These are phyloP conservation scores for Auriscalpium orientale DNA, from an alignment of 768 basidiomycete species.

Conservation along the genomic window DNA sequence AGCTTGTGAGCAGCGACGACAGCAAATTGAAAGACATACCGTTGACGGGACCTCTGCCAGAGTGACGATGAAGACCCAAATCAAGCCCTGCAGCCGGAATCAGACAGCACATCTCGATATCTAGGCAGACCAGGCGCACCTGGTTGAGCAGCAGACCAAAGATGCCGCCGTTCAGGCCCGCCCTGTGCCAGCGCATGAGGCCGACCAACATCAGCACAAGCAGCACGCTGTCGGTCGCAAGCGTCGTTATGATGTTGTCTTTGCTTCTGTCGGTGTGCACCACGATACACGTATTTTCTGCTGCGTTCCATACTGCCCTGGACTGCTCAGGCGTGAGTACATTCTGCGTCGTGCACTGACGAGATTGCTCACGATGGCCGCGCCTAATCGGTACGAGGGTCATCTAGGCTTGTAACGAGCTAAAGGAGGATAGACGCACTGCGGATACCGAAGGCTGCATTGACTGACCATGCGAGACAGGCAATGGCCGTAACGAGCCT, in stretches of 20 bases:
- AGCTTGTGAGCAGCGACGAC: background rate
- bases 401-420: no score
- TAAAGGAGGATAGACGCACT: background rate
- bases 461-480: no score
- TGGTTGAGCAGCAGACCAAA: conserved; percentile 6
- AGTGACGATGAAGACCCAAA: conserved; percentile 2
- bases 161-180: conserved; percentile 2
- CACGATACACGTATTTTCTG: background rate
- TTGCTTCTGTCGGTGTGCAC: background rate
- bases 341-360: no score
- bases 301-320: background rate
- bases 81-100: background rate
- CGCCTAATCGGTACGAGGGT: no score
- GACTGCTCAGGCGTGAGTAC: background rate
- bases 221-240: conserved; percentile 2
- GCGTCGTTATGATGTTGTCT: conserved; percentile 2
- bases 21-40: background rate
- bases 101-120: background rate
- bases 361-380: no score
- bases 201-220: conserved; percentile 8
- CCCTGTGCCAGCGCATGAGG: conserved; percentile 6
- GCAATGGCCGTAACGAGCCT: no score
- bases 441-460: no score
- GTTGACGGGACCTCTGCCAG: conserved; percentile 7
- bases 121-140: background rate